These are phyloP conservation scores for Sporobolomyces pararoseus DNA, from an alignment of 768 basidiomycete genomes.

Conservation along the genomic window DNA sequence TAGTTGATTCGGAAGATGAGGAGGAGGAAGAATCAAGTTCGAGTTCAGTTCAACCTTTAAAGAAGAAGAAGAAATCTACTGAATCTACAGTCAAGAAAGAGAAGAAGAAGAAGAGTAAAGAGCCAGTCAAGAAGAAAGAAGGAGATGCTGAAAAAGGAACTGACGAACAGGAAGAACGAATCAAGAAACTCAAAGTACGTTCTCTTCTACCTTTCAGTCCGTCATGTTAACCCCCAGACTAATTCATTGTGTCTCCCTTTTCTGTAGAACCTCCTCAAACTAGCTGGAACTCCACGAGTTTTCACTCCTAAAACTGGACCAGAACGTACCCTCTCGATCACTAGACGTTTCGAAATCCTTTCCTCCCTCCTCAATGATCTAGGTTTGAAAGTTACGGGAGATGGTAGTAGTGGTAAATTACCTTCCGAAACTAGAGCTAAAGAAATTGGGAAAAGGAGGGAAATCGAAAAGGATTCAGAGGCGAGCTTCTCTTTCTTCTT, in stretches of 20 bases:
- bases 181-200: slow-evolving; percentile 6
- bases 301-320: neutral
- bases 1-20: neutral
- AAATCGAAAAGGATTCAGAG: neutral
- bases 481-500: neutral
- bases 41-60: too few relatives aligned
- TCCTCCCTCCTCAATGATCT: neutral
- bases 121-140: slow-evolving; percentile 1
- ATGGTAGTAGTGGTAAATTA: neutral
- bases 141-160: neutral
- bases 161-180: neutral
- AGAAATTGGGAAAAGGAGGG: neutral
- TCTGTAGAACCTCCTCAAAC: neutral
- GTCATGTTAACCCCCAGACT: neutral
- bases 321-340: neutral
- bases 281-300: neutral
- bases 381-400: neutral
- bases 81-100: neutral
- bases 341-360: neutral
- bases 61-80: too few relatives aligned
- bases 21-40: neutral
- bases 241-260: neutral
- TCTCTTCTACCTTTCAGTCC: neutral
- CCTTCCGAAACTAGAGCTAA: neutral
- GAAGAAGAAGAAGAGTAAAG: neutral